Evolutionary conservation across 2,329 filamentous ascomycete genomes (phyloP), one percentile per base, ranked within the genome.

Genomic region (Erysiphe pulchra): DNA sequence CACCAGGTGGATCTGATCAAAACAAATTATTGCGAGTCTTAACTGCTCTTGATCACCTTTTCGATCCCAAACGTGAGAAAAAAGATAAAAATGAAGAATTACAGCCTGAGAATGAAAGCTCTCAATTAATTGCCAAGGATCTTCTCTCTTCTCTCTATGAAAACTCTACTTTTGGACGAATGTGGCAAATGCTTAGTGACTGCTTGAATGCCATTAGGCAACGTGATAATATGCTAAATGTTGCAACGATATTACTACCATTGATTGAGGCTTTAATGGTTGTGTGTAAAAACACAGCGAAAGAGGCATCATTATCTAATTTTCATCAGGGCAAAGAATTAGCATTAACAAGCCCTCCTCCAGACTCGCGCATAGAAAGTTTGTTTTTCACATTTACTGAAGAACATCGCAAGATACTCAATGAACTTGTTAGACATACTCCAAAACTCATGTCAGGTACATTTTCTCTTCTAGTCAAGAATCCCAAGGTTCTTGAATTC

Each of bases 401-500:
- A 59, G 86, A 94, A 48, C 90, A 98, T 61, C 83, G 90, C 50
- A 90, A 93, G 58, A 92, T 98, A 52, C 73, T 98, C 53, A 98
- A 98, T 58, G 90, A 98, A 60, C 79, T 98, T 51, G 90, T 98
- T 46, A 80, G 92, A 51, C 84, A 92, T 57, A 95, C 92, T 53
- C 90, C 92, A 30, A 92, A 93, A 61, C 74, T 98, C 51, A 98
- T 98, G 92, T 94, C 87, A 48, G 90, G 90, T 45, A 94, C 87
- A 2, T 94, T 98, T 63, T 86, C 87, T 11, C 70, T 98, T 14
- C 65, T 98, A 42, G 90, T 95, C 50, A 94, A 93, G 68, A 98
- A 98, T 58, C 92, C 90, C 24, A 98, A 95, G 69, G 92, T 98
- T 3, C 68, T 98, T 12, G 90, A 98, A 58, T 98, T 98, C 56